A percentile compares a stretch with the other conserved stretches of the same genome.
phyloP scores from a whole-genome alignment of 2,329 filamentous ascomycete genomes.

The Colletotrichum viniferum region DNA sequence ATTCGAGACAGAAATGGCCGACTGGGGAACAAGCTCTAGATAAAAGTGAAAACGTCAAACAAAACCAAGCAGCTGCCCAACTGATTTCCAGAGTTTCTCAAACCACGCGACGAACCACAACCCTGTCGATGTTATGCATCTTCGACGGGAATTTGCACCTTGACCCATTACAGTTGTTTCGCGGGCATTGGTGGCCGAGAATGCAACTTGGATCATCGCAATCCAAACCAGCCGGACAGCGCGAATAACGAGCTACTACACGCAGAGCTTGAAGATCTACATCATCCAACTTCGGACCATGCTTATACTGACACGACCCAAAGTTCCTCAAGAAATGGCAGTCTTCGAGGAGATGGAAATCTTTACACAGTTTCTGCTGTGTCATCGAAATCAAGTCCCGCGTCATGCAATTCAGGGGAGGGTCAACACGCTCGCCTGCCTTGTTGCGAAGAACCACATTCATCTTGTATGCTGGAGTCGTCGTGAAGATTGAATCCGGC shows the following conservation, averaged over 20 bases:
- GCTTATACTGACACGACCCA: conserved; percentile 29
- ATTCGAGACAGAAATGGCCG: background rate
- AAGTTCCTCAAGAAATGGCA: conserved; percentile 14
- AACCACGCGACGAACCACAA: background rate
- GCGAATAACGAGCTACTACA: conserved; percentile 31
- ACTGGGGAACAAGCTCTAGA: background rate
- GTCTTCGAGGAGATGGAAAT: conserved; percentile 31
- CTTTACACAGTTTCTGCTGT: conserved; percentile 35
- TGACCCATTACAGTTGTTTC: conserved; percentile 1
- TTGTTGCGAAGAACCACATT: conserved; percentile 23
- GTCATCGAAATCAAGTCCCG: conserved; percentile 28
- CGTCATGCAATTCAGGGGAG: conserved; percentile 21
- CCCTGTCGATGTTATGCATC: background rate
- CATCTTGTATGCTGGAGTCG: background rate
- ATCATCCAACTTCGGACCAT: conserved; percentile 25
- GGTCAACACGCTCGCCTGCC: conserved; percentile 33
- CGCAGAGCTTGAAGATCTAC: conserved; percentile 30
- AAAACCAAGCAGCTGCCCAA: background rate
- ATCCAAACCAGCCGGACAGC: conserved; percentile 28
- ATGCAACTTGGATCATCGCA: conserved; percentile 29
- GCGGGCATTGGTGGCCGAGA: conserved; percentile 25
- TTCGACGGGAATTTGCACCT: background rate
- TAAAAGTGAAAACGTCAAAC: background rate
- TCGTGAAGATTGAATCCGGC: too few relatives aligned
- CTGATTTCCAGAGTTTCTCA: background rate